Percentiles rank a stretch among this genome's conserved stretches.
Conservation (phyloP, 2,329 filamentous ascomycete species). For the Colletotrichum camelliae region DNA sequence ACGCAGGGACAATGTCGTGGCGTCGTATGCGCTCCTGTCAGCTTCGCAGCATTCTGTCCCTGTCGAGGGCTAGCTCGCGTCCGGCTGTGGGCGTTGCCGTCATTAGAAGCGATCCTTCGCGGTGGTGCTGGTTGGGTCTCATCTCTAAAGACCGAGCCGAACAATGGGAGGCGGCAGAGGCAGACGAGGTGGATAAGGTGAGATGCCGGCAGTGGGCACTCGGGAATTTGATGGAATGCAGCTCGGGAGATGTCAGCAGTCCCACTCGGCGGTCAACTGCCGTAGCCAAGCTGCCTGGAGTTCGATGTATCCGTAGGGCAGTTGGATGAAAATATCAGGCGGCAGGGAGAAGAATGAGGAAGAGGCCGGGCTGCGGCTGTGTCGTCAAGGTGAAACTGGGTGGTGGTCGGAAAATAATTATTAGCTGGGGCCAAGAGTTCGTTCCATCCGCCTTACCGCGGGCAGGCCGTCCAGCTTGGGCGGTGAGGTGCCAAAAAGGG, state of each 20-base stretch:
- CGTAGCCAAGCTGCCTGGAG: neutral
- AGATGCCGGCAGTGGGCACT: neutral
- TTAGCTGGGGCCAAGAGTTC: conserved; percentile 15
- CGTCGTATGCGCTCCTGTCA: neutral
- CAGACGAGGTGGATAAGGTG: neutral
- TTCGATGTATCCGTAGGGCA: neutral
- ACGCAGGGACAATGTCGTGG: neutral
- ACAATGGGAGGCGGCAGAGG: neutral
- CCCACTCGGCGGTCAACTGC: neutral
- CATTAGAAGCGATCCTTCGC: neutral
- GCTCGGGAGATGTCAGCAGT: neutral
- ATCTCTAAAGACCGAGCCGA: neutral
- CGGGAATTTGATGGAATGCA: neutral
- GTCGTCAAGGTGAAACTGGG: conserved; percentile 5
- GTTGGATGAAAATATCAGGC: neutral
- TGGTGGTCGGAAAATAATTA: conserved; percentile 3
- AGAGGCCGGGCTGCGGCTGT: neutral
- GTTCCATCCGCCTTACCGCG: neutral
- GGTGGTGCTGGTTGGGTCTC: neutral
- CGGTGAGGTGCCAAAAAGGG: neutral
- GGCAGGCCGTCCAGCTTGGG: neutral
- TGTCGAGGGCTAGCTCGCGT: neutral
- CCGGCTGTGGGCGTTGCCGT: neutral
- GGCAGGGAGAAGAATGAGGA: neutral
- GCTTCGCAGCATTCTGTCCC: neutral